Evolutionary conservation across 2,329 filamentous ascomycete genomes (phyloP).

Genomic region (Hypocrella siamensis): DNA sequence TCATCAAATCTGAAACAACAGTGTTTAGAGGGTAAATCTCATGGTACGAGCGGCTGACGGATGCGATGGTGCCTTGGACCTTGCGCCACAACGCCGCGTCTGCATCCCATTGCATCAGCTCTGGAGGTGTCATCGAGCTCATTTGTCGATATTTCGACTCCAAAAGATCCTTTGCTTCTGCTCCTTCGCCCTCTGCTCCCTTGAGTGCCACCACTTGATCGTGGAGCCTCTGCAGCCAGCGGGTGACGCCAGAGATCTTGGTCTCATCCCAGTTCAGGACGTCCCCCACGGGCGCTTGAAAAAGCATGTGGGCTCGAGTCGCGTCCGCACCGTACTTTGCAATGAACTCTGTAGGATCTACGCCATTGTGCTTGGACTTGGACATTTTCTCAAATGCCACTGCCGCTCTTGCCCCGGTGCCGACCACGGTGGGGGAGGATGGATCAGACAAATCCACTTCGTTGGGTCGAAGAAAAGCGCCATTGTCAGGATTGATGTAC

Average conservation of each 20-base stretch:
- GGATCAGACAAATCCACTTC: slow-evolving; percentile 52
- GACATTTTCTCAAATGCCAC: slow-evolving; percentile 84
- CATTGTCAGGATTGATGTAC: slow-evolving; percentile 56
- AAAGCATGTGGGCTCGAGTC: slow-evolving; percentile 73
- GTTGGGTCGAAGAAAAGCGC: slow-evolving; percentile 59
- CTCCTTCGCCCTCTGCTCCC: slow-evolving; percentile 2
- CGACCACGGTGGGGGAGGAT: slow-evolving; percentile 41
- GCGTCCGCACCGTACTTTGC: slow-evolving; percentile 66
- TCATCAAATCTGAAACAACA: slow-evolving; percentile 68
- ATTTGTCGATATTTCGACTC: slow-evolving; percentile 14
- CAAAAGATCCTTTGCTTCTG: slow-evolving; percentile 20
- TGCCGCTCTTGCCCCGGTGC: slow-evolving; percentile 40
- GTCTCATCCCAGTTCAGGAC: slow-evolving; percentile 77
- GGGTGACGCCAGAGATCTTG: slow-evolving; percentile 66
- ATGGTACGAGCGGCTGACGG: slow-evolving; percentile 52
- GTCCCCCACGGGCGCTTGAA: slow-evolving; percentile 72
- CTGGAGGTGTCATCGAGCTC: slow-evolving; percentile 13
- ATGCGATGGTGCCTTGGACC: slow-evolving; percentile 51
- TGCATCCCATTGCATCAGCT: slow-evolving; percentile 25
- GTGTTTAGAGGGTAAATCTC: slow-evolving; percentile 69
- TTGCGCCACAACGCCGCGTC: slow-evolving; percentile 43
- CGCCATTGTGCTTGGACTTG: slow-evolving; percentile 86
- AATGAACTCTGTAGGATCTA: slow-evolving; percentile 63
- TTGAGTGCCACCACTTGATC: slow-evolving; percentile 29
- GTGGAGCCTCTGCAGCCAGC: slow-evolving; percentile 60